Base-by-base conservation (phyloP, 495 filamentous ascomycete species). In the Hyaloscypha bicolor region DNA sequence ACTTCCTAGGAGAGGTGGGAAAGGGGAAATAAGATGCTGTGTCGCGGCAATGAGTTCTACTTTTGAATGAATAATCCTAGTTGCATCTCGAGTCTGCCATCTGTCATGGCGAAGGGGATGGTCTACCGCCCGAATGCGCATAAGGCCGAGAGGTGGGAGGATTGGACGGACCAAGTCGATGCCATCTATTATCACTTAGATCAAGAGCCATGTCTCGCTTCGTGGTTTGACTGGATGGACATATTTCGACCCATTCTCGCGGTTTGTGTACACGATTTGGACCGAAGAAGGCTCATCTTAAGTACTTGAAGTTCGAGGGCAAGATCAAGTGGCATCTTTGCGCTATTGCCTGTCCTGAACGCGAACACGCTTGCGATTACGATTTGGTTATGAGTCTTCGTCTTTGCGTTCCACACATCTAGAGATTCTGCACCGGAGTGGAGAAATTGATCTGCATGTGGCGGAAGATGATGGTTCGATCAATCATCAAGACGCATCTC, bases 231-330 rank as follows among this genome's bases (percentile, higher is more conserved):
- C 19, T n/a, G 63, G 63, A 0, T 65, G 63, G 63, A 33, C 35
- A 4, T 65, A 65, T 19, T 31, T 45, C 14, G 63, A 58, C 19
- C 32, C n/a, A 4, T 65, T 65, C 53, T 52, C 58, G 9, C 63
- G 63, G 6, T 65, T 65, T 53, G 1, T 65, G 12, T 45, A 37
- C 63, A 56, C 51, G 3, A 65, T 65, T 25, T 22, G 63, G 63
- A 29, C 30, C 32, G 6, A 39, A 33, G 52, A 65, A 65, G 9
- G 63, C 63, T 19, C 25, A 6, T 22, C 22, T 57, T 29, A 65
- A 65, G 53, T 48, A 14, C 12, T 11, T 65, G 5, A 42, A 21
- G 16, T 65, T 65, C 53, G 11, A 8, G 2, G 63, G 63, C 30
- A 32, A 9, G 12, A 22, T 56, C 4, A 56, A 57, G 33, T 16